Percentiles rank a stretch among this genome's conserved stretches.
phyloP scores from a whole-genome alignment of 2,329 filamentous ascomycete genomes.

The Pseudogymnoascus pannorum region DNA sequence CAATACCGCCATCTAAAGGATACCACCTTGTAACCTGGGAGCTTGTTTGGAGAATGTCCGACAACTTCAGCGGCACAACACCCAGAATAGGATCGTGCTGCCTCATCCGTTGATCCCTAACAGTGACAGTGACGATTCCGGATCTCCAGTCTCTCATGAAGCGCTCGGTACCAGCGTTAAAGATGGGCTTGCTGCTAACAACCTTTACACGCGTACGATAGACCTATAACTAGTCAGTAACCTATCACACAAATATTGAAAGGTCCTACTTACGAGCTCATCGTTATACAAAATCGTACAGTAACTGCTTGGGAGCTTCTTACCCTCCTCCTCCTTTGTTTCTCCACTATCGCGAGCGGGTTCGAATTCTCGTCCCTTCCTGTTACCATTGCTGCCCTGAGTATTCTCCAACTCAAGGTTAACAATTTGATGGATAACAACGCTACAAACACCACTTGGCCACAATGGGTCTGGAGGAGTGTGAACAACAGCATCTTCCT shows the following conservation, averaged over 20 bases:
- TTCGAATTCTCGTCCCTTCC: conserved; percentile 80
- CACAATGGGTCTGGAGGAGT: conserved; percentile 94
- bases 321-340: conserved; percentile 74
- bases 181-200: conserved; percentile 89
- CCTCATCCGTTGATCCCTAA: conserved; percentile 80
- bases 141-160: conserved; percentile 93
- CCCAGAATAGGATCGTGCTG: conserved; percentile 94
- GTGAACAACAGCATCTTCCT: conserved; percentile 78
- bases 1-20: conserved; percentile 88
- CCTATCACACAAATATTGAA: not conserved
- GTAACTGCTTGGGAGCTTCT: conserved; percentile 79
- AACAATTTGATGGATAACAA: conserved; percentile 91
- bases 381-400: conserved; percentile 73
- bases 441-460: conserved; percentile 81
- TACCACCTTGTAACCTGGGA: conserved; percentile 86
- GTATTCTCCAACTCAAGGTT: conserved; percentile 88
- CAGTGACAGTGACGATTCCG: conserved; percentile 75
- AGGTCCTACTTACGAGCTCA: conserved; percentile 49
- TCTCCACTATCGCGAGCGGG: conserved; percentile 81
- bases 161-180: conserved; percentile 90
- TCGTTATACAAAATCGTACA: conserved; percentile 90
- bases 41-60: conserved; percentile 78
- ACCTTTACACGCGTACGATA: conserved; percentile 96
- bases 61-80: conserved; percentile 79
- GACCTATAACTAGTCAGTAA: conserved; percentile 36